Evolutionary conservation across 129 eudicot genomes (phyloP).

Genomic region (Oenanthe sinensis): DNA sequence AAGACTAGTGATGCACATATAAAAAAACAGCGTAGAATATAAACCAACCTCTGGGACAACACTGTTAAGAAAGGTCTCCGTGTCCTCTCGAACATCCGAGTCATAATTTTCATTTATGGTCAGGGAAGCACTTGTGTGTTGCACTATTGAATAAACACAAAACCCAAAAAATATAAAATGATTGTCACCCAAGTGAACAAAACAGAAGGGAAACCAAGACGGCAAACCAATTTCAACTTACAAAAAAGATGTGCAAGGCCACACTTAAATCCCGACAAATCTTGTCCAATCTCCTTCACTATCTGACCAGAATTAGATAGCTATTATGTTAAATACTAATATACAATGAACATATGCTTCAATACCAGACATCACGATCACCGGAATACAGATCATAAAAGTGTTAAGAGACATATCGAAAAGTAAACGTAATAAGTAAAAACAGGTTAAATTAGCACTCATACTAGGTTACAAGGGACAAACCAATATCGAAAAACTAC

Average conservation of each 20-base stretch:
- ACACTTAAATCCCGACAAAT: conserved; percentile 70
- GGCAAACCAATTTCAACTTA: conserved; percentile 27
- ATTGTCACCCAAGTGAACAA: neutral
- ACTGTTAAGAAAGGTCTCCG: conserved; percentile 83
- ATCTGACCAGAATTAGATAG: conserved; percentile 37
- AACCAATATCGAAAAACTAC: neutral
- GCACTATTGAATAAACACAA: conserved; percentile 43
- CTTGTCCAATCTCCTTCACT: conserved; percentile 81
- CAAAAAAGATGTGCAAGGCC: conserved; percentile 92
- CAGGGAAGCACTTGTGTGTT: conserved; percentile 94
- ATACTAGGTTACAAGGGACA: neutral
- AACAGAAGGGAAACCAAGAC: neutral
- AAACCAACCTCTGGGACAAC: conserved; percentile 85
- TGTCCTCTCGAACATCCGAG: conserved; percentile 84
- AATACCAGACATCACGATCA: neutral
- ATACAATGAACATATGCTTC: neutral
- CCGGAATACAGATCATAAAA: neutral
- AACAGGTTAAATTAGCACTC: neutral
- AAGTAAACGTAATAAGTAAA: neutral
- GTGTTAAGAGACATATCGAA: neutral
- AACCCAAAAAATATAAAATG: neutral
- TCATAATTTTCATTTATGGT: conserved; percentile 94
- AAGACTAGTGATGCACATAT: neutral
- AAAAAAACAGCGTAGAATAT: neutral
- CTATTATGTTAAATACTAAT: neutral